Conservation (phyloP, 345 rosid genomes). For the Trapa incisa region DNA sequence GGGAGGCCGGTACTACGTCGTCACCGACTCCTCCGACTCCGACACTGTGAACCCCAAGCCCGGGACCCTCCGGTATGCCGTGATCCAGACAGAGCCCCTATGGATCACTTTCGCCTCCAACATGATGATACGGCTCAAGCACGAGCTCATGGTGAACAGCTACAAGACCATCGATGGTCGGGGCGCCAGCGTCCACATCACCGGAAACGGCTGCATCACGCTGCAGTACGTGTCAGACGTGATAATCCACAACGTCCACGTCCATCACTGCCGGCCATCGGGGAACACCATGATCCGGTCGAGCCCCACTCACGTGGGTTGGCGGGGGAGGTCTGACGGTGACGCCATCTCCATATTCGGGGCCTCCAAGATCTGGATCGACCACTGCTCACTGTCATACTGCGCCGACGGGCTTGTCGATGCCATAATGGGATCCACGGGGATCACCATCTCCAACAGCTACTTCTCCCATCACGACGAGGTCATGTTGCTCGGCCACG, state of each 20-base stretch:
- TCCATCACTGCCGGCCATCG: slow-evolving; percentile 80
- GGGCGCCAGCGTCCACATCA: slow-evolving; percentile 46
- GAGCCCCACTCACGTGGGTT: slow-evolving; percentile 60
- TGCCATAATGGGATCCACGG: slow-evolving; percentile 83
- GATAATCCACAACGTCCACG: slow-evolving; percentile 72
- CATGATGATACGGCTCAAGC: slow-evolving; percentile 66
- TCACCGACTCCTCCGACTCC: slow-evolving; percentile 79
- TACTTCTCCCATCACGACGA: slow-evolving; percentile 69
- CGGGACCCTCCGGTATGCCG: slow-evolving; percentile 85
- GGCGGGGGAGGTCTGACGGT: slow-evolving; percentile 69
- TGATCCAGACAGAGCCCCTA: slow-evolving; percentile 67
- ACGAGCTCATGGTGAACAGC: slow-evolving; percentile 71
- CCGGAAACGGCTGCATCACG: slow-evolving; percentile 84
- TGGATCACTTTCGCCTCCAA: slow-evolving; percentile 68
- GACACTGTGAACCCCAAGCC: slow-evolving; percentile 70
- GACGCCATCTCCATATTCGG: slow-evolving; percentile 76
- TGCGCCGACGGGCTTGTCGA: slow-evolving; percentile 82
- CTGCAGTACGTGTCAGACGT: slow-evolving; percentile 60
- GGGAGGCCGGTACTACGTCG: slow-evolving; percentile 70
- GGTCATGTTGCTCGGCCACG: slow-evolving; percentile 85
- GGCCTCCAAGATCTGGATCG: slow-evolving; percentile 81
- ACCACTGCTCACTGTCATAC: slow-evolving; percentile 65
- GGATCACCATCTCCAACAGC: slow-evolving; percentile 66
- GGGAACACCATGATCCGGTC: slow-evolving; percentile 61
- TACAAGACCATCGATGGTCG: slow-evolving; percentile 93